These are phyloP conservation scores for Mimosa pudica DNA, from an alignment of 306 rosid genomes.

Conservation along the genomic window DNA sequence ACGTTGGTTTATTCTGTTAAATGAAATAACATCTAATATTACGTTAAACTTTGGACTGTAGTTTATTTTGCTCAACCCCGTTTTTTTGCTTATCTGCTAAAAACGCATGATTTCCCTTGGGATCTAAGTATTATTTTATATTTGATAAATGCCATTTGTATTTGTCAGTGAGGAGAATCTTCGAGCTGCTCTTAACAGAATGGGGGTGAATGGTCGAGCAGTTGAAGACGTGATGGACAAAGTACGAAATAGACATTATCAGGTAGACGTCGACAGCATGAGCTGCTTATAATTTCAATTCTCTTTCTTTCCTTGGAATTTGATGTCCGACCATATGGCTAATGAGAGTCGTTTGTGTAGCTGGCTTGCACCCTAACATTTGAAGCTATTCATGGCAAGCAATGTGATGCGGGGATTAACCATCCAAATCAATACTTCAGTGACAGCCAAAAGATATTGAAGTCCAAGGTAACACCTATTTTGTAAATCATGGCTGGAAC, in stretches of 20 bases:
- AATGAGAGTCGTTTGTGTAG: slow-evolving; percentile 47
- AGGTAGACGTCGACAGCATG: slow-evolving; percentile 64
- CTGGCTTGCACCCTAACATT: slow-evolving; percentile 97
- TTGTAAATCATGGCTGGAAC: slow-evolving; percentile 20
- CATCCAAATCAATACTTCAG: slow-evolving; percentile 96
- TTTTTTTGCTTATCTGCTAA: slow-evolving; percentile 2
- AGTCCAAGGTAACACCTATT: slow-evolving; percentile 52
- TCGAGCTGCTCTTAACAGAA: slow-evolving; percentile 82
- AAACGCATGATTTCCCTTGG: background rate
- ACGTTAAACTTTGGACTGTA: background rate
- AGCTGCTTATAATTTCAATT: slow-evolving; percentile 31
- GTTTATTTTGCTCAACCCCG: slow-evolving; percentile 6
- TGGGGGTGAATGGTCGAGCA: slow-evolving; percentile 78
- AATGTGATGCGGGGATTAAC: slow-evolving; percentile 91
- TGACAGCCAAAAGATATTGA: slow-evolving; percentile 73
- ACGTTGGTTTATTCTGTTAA: background rate
- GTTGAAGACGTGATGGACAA: slow-evolving; percentile 78
- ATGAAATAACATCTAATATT: background rate
- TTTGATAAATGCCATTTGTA: slow-evolving; percentile 32
- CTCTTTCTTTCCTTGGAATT: slow-evolving; percentile 28
- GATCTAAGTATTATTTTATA: slow-evolving; percentile 5
- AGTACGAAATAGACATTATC: slow-evolving; percentile 89
- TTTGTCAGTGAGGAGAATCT: slow-evolving; percentile 83
- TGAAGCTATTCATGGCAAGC: slow-evolving; percentile 74
- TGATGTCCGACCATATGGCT: slow-evolving; percentile 33